Evolutionary conservation across 352 stramenopile genomes (phyloP).

Genomic region (Hyaloperonospora brassicae): DNA sequence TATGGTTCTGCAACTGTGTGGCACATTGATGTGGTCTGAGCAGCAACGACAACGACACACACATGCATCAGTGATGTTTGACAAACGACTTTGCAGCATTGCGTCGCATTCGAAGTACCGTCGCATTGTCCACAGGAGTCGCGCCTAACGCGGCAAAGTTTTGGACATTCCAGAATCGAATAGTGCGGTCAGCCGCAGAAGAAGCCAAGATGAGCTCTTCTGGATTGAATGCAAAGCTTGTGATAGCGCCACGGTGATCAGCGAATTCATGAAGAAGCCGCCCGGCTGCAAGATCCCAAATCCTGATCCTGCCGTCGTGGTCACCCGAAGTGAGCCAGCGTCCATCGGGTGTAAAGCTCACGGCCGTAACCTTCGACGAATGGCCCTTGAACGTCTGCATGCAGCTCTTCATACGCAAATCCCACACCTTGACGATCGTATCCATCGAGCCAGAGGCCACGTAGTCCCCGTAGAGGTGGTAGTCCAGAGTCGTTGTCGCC

Average conservation of each 20-base stretch:
- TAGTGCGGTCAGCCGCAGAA: constrained; percentile 58
- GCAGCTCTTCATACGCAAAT: constrained; percentile 76
- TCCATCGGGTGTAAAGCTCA: constrained; percentile 74
- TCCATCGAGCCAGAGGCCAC: constrained; percentile 74
- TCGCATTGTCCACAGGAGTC: constrained; percentile 67
- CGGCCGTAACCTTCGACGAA: constrained; percentile 60
- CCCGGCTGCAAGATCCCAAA: constrained; percentile 78
- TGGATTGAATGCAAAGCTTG: constrained; percentile 76
- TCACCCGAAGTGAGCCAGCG: constrained; percentile 77
- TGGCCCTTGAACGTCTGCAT: constrained; percentile 86
- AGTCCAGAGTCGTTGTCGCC: constrained; percentile 70
- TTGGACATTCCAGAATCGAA: constrained; percentile 85
- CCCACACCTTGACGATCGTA: constrained; percentile 84
- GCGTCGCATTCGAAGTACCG: constrained; percentile 27
- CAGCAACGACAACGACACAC: background rate
- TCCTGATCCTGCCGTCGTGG: constrained; percentile 66
- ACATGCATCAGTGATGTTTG: background rate
- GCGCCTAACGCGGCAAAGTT: constrained; percentile 73
- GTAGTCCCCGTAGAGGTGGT: constrained; percentile 82
- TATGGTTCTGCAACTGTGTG: constrained; percentile 71
- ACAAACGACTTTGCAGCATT: background rate
- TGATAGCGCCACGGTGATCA: constrained; percentile 70
- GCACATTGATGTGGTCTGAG: constrained; percentile 71
- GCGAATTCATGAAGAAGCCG: constrained; percentile 68
- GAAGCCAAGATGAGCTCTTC: constrained; percentile 84